Percentiles rank a stretch among this genome's conserved stretches.
Conservation (phyloP, 176 grass and related monocot species). For the Bonia amplexicaulis region DNA sequence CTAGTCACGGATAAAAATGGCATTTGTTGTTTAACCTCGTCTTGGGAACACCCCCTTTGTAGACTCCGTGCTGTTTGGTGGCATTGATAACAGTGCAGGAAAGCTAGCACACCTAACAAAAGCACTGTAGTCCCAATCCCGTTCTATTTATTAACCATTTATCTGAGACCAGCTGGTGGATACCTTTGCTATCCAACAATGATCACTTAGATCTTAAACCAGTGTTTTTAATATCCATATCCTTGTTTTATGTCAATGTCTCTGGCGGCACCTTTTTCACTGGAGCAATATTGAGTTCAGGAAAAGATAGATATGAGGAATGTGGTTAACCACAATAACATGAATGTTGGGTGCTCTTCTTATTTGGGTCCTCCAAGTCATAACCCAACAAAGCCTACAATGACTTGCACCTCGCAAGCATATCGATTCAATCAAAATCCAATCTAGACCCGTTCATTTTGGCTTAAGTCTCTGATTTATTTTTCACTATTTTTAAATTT, state of each 20-base stretch:
- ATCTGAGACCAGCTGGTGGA: not conserved
- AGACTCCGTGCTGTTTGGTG: not conserved
- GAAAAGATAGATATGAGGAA: not conserved
- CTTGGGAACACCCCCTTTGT: not conserved
- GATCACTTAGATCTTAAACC: not conserved
- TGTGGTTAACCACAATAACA: not conserved
- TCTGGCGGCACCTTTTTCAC: not conserved
- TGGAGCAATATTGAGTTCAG: not conserved
- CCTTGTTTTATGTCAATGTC: not conserved
- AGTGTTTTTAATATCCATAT: not conserved
- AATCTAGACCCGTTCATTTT: too few relatives aligned
- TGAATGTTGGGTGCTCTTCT: not conserved
- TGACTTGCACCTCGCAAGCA: too few relatives aligned
- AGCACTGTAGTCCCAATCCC: slow-evolving; percentile 3
- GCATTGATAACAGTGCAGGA: slow-evolving; percentile 17
- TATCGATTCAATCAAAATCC: not conserved
- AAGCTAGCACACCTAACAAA: not conserved
- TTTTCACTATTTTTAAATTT: too few relatives aligned
- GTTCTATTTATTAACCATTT: not conserved
- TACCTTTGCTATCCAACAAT: not conserved
- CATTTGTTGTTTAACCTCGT: not conserved
- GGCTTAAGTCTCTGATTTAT: too few relatives aligned
- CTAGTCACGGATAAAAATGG: not conserved
- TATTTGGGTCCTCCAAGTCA: not conserved
- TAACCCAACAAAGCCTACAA: slow-evolving; percentile 6